phyloP scores from a whole-genome alignment of 495 filamentous ascomycete genomes.

The Chaetomium fimeti region DNA sequence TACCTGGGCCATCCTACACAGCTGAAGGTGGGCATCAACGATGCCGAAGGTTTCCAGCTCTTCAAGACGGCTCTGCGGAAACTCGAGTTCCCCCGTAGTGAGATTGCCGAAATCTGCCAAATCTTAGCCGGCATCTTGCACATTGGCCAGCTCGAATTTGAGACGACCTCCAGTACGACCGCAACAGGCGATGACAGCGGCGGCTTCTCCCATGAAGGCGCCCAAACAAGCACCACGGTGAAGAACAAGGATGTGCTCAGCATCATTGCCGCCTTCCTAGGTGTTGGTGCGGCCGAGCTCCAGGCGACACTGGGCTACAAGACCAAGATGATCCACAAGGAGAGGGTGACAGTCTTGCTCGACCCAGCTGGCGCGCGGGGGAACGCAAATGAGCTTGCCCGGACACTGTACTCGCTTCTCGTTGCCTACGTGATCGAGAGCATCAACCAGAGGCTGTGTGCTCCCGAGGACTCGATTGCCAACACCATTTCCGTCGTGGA shows the following conservation, averaged over 20 bases:
- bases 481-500: constrained; percentile 96
- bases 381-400: constrained; percentile 90
- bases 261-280: constrained; percentile 88
- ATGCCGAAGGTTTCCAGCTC: constrained; percentile 90
- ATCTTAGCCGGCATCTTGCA: constrained; percentile 88
- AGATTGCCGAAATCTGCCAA: constrained; percentile 96
- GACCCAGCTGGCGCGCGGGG: constrained; percentile 85
- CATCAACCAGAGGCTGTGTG: constrained; percentile 87
- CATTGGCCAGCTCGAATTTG: constrained; percentile 92
- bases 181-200: constrained; percentile 86
- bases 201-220: constrained; percentile 93
- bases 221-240: constrained; percentile 77
- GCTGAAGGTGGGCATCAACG: constrained; percentile 94
- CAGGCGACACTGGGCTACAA: constrained; percentile 90
- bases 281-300: constrained; percentile 72
- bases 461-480: constrained; percentile 78
- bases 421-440: constrained; percentile 90
- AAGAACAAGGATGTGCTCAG: constrained; percentile 88
- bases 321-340: constrained; percentile 89
- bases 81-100: constrained; percentile 85
- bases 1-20: constrained; percentile 96
- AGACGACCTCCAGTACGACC: constrained; percentile 71
- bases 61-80: constrained; percentile 96
- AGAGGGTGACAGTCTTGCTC: constrained; percentile 95
- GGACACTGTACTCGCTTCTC: constrained; percentile 91